A percentile compares a stretch with the other conserved stretches of the same genome.
These are phyloP conservation scores for Benincasa hispida DNA, from an alignment of 306 rosid genomes.

Conservation along the genomic window DNA sequence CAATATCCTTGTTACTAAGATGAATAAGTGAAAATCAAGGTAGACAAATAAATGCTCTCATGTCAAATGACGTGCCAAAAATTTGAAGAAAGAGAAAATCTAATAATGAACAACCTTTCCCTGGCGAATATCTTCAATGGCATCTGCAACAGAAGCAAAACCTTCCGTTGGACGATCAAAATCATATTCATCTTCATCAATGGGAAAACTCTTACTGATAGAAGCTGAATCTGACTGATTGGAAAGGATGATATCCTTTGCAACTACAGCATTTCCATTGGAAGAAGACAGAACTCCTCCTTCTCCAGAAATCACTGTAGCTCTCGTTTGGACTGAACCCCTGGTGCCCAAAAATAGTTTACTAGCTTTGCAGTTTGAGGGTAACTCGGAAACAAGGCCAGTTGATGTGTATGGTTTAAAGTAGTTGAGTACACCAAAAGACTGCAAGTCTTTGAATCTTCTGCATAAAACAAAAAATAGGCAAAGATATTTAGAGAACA, in stretches of 20 bases:
- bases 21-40: background rate
- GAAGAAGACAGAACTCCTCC: slow-evolving; percentile 40
- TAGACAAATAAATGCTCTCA: background rate
- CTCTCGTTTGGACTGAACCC: slow-evolving; percentile 25
- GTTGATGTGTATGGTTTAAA: slow-evolving; percentile 10
- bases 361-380: slow-evolving; percentile 23
- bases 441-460: slow-evolving; percentile 27
- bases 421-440: slow-evolving; percentile 17
- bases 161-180: slow-evolving; percentile 49
- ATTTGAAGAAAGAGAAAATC: background rate
- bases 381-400: slow-evolving; percentile 15
- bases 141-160: slow-evolving; percentile 63
- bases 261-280: slow-evolving; percentile 14
- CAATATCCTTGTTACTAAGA: background rate
- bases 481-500: background rate
- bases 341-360: slow-evolving; percentile 21
- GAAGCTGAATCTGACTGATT: slow-evolving; percentile 18
- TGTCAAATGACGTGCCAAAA: background rate
- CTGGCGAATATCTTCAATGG: slow-evolving; percentile 71
- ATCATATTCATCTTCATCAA: slow-evolving; percentile 33
- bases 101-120: slow-evolving; percentile 48
- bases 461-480: slow-evolving; percentile 15
- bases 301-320: slow-evolving; percentile 38
- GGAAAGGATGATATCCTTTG: slow-evolving; percentile 5
- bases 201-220: slow-evolving; percentile 26